A percentile compares a stretch with the other conserved stretches of the same genome.
Evolutionary conservation across 2,329 filamentous ascomycete genomes (phyloP).

Genomic region (Fusarium mundagurra): DNA sequence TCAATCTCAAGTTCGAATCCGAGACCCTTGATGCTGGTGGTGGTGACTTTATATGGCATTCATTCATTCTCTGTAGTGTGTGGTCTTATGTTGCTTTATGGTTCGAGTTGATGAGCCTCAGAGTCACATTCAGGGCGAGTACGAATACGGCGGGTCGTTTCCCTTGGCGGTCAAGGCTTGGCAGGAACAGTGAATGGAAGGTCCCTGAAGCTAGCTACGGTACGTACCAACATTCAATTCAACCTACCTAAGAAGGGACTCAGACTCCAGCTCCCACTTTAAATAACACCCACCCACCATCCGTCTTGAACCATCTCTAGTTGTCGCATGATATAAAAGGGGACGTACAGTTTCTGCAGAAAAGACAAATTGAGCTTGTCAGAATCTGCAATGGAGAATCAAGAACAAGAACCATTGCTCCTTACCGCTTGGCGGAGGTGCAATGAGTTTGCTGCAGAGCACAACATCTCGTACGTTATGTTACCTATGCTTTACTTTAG

Average conservation of each 20-base stretch:
- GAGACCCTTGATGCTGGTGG: not conserved
- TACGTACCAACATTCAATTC: slow-evolving; percentile 6
- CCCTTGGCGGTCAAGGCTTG: slow-evolving; percentile 28
- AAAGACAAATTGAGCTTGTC: not conserved
- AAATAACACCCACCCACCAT: slow-evolving; percentile 3
- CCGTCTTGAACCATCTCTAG: slow-evolving; percentile 4
- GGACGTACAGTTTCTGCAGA: not conserved
- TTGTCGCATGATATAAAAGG: slow-evolving; percentile 34
- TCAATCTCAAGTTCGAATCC: not conserved
- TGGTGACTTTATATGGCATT: not conserved
- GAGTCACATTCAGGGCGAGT: slow-evolving; percentile 17
- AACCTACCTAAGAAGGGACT: not conserved
- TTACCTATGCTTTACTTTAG: not conserved
- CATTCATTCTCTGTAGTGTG: not conserved
- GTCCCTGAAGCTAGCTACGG: not conserved
- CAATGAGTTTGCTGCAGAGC: slow-evolving; percentile 34
- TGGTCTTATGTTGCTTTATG: not conserved
- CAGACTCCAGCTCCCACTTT: slow-evolving; percentile 21
- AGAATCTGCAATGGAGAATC: slow-evolving; percentile 27
- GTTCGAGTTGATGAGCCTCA: slow-evolving; percentile 3
- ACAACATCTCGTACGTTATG: slow-evolving; percentile 41
- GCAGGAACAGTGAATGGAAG: slow-evolving; percentile 17
- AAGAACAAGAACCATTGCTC: slow-evolving; percentile 32
- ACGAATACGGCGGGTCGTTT: slow-evolving; percentile 35
- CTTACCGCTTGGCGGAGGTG: slow-evolving; percentile 33